phyloP scores from a whole-genome alignment of 2,329 filamentous ascomycete genomes.

The Fusarium avenaceum region DNA sequence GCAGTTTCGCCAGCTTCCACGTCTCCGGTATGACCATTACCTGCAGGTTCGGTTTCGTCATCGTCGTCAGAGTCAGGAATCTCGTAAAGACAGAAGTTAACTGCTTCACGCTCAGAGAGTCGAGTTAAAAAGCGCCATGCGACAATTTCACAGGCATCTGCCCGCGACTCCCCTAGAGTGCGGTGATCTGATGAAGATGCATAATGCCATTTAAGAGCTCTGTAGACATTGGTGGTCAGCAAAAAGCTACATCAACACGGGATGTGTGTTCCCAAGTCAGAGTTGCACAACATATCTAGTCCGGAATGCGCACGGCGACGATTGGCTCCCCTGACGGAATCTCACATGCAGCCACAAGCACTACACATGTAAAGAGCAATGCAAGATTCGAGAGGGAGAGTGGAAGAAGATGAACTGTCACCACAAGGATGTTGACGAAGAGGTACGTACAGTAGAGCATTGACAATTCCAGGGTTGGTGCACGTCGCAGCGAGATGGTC shows the following conservation, averaged over 20 bases:
- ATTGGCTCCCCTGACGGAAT: constrained; percentile 32
- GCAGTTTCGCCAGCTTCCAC: constrained; percentile 64
- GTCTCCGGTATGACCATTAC: constrained; percentile 41
- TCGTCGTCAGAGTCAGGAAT: constrained; percentile 64
- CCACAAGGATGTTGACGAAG: not conserved
- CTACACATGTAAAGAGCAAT: not conserved
- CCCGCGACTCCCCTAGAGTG: constrained; percentile 76
- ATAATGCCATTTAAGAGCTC: constrained; percentile 82
- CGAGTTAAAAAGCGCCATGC: constrained; percentile 82
- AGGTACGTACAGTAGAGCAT: constrained; percentile 75
- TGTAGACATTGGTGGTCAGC: constrained; percentile 52
- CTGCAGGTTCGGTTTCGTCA: constrained; percentile 34
- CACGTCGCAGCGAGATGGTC: constrained; percentile 73
- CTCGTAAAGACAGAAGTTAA: constrained; percentile 81
- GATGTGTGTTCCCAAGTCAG: not conserved
- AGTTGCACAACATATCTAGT: constrained; percentile 23
- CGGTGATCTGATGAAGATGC: constrained; percentile 72
- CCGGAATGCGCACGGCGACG: constrained; percentile 3
- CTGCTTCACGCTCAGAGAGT: constrained; percentile 78
- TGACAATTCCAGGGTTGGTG: constrained; percentile 78
- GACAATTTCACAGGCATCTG: constrained; percentile 82
- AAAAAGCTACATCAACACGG: not conserved
- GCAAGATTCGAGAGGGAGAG: not conserved
- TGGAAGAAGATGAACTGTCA: not conserved
- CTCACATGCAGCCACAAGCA: constrained; percentile 28